A percentile compares a stretch with the other conserved stretches of the same genome.
phyloP scores from a whole-genome alignment of 2,329 filamentous ascomycete genomes.

The Pezicula carpinea region DNA sequence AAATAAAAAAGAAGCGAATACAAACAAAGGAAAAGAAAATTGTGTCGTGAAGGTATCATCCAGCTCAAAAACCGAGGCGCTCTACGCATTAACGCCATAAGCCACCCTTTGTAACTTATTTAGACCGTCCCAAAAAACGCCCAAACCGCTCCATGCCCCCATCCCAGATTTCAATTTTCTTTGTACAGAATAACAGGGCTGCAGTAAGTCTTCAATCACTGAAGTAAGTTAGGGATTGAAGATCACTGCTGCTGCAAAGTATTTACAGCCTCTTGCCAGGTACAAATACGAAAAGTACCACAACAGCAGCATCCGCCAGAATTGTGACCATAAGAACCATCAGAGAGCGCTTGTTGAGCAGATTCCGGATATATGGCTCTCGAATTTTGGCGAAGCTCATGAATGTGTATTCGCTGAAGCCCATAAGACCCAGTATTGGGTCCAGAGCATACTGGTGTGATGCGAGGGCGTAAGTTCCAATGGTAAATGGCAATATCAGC shows the following conservation, averaged over 20 bases:
- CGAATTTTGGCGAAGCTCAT: constrained; percentile 85
- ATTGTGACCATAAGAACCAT: constrained; percentile 75
- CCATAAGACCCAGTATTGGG: constrained; percentile 81
- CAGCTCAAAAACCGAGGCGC: too few relatives aligned
- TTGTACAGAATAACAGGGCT: too few relatives aligned
- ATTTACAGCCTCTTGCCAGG: constrained; percentile 74
- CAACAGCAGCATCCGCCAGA: constrained; percentile 74
- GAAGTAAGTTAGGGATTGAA: too few relatives aligned
- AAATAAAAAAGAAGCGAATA: not conserved
- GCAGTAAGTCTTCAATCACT: too few relatives aligned
- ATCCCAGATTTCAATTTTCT: too few relatives aligned
- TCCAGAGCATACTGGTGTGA: constrained; percentile 97
- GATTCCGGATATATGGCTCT: constrained; percentile 84
- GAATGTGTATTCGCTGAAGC: constrained; percentile 93
- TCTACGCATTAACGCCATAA: too few relatives aligned
- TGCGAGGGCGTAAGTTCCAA: constrained; percentile 82
- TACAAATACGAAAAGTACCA: constrained; percentile 89
- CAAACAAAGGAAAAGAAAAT: not conserved
- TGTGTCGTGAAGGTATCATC: not conserved
- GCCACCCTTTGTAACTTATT: too few relatives aligned
- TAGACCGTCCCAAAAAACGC: too few relatives aligned
- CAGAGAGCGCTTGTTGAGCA: constrained; percentile 76
- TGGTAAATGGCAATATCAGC: constrained; percentile 83
- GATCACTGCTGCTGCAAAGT: too few relatives aligned
- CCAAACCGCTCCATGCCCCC: too few relatives aligned